Percentiles rank a stretch among this genome's conserved stretches.
Conservation (phyloP, 2,329 filamentous ascomycete species). For the Penicillium janthinellum region DNA sequence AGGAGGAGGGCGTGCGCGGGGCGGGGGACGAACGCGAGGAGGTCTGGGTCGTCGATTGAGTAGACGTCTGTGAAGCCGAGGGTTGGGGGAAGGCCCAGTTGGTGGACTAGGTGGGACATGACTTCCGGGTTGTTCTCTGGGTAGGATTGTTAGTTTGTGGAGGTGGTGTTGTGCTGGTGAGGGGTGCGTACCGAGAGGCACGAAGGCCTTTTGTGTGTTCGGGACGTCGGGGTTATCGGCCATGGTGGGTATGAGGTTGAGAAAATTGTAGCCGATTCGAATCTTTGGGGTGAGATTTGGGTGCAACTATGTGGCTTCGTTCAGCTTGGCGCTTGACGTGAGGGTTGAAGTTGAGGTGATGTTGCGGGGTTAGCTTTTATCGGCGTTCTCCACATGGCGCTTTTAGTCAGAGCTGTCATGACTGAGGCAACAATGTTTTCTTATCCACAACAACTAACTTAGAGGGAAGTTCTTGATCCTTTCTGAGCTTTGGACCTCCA, state of each 20-base stretch:
- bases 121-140: conserved; percentile 79
- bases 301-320: not conserved
- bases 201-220: conserved; percentile 49
- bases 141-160: conserved; percentile 10
- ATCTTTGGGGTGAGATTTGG: not conserved
- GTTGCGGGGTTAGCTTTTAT: conserved; percentile 15
- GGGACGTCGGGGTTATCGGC: conserved; percentile 40
- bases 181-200: conserved; percentile 46
- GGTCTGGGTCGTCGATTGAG: conserved; percentile 80
- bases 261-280: not conserved
- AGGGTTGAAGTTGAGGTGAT: not conserved
- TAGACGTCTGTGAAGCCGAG: conserved; percentile 89
- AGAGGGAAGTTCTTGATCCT: too few species aligned
- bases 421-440: not conserved
- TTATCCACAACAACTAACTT: too few species aligned
- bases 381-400: conserved; percentile 9
- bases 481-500: too few species aligned
- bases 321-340: not conserved
- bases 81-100: conserved; percentile 76
- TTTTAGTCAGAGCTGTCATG: not conserved
- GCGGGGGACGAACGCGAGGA: conserved; percentile 83
- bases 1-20: conserved; percentile 86
- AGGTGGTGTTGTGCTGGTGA: conserved; percentile 1
- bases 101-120: conserved; percentile 79
- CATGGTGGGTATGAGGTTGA: conserved; percentile 29